These are phyloP conservation scores for Trichaptum fuscoviolaceum DNA, from an alignment of 768 basidiomycete species.

Conservation along the genomic window DNA sequence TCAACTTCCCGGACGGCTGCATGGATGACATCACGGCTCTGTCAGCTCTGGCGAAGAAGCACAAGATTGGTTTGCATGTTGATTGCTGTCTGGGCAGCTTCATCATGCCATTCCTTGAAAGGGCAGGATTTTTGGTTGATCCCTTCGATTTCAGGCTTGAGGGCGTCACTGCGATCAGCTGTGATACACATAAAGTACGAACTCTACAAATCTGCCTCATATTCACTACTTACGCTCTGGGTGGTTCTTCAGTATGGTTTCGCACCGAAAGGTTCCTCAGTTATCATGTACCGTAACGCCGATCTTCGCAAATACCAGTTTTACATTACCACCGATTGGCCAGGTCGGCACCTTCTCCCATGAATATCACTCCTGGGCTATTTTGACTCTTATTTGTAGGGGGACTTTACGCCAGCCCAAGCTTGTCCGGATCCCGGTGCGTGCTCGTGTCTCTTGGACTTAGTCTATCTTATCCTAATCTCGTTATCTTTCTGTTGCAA, in stretches of 20 bases:
- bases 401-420: conserved; percentile 87
- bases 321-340: conserved; percentile 78
- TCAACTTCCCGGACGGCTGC: conserved; percentile 83
- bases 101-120: conserved; percentile 87
- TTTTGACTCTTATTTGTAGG: conserved; percentile 36
- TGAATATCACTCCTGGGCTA: conserved; percentile 2
- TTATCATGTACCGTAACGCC: conserved; percentile 87
- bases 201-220: conserved; percentile 1
- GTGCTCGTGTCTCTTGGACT: conserved; percentile 14
- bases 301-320: conserved; percentile 80
- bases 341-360: conserved; percentile 39
- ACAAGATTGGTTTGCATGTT: conserved; percentile 86
- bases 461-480: not conserved
- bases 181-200: conserved; percentile 88
- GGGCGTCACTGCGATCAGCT: conserved; percentile 92
- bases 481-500: not conserved
- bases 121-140: conserved; percentile 61
- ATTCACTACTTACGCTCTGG: conserved; percentile 9
- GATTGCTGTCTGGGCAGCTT: conserved; percentile 95
- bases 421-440: conserved; percentile 85
- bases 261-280: conserved; percentile 90
- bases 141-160: conserved; percentile 88
- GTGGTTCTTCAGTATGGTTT: conserved; percentile 69
- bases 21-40: conserved; percentile 84
- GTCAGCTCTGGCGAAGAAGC: conserved; percentile 60